Evolutionary conservation across 2,329 filamentous ascomycete species (phyloP).

Genomic region (Allantophomopsis lycopodina): DNA sequence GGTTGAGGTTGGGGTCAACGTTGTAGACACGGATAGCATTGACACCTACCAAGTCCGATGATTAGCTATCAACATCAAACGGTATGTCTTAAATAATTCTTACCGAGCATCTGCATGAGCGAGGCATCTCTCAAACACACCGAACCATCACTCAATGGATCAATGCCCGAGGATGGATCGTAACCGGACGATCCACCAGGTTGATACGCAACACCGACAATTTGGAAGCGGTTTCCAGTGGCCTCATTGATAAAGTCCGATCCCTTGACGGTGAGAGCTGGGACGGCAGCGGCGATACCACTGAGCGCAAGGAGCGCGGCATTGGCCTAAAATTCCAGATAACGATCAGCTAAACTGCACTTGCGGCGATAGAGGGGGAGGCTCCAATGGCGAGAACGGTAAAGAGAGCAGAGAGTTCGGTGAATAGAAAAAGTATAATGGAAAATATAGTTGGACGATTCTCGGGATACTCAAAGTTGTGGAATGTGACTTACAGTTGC

Average conservation of each 20-base stretch:
- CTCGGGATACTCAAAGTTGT: too few species aligned
- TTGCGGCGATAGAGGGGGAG: too few species aligned
- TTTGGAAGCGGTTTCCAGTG: conserved; percentile 47
- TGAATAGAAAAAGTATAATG: too few species aligned
- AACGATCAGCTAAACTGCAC: too few species aligned
- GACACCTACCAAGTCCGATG: conserved; percentile 23
- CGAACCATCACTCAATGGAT: conserved; percentile 44
- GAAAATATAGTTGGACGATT: too few species aligned
- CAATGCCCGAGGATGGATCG: conserved; percentile 35
- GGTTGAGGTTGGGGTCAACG: conserved; percentile 49
- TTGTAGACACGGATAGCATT: conserved; percentile 62
- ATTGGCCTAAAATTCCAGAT: too few species aligned
- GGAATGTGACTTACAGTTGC: too few species aligned
- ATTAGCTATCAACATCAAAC: conserved; percentile 2
- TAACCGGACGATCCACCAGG: conserved; percentile 52
- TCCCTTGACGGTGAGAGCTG: conserved; percentile 39
- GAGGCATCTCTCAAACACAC: conserved; percentile 51
- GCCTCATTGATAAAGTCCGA: conserved; percentile 44
- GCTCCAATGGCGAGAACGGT: too few species aligned
- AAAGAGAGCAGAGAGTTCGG: too few species aligned
- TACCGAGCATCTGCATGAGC: conserved; percentile 44
- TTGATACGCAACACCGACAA: conserved; percentile 57
- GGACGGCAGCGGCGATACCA: conserved; percentile 28
- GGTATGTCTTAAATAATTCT: not conserved
- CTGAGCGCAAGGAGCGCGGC: not conserved